Percentiles rank a stretch among this genome's conserved stretches.
phyloP scores from a whole-genome alignment of 164 flowering plant genomes.

The Magnolia kwangsiensis region DNA sequence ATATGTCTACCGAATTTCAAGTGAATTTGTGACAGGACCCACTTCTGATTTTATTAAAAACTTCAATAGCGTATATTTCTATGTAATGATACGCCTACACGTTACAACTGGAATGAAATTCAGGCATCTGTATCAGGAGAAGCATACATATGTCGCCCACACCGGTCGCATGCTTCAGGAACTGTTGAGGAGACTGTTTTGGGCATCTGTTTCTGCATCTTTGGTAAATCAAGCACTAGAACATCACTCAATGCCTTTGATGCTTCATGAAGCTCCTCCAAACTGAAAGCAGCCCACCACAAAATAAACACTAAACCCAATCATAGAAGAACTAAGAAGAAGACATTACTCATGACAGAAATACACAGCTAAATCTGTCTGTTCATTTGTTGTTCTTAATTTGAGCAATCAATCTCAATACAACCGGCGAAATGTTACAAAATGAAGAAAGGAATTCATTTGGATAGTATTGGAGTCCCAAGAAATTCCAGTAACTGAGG shows the following conservation, averaged over 20 bases:
- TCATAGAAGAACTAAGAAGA: not conserved
- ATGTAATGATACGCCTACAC: not conserved
- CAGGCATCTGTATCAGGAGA: constrained; percentile 18
- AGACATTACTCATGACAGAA: not conserved
- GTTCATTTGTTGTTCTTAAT: not conserved
- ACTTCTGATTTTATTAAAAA: no score
- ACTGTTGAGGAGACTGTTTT: constrained; percentile 18
- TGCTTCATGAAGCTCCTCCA: constrained; percentile 78
- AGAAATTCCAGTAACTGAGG: not conserved
- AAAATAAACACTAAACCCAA: not conserved
- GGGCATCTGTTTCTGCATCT: constrained; percentile 58
- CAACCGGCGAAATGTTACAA: no score
- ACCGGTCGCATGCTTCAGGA: constrained; percentile 62
- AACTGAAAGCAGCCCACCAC: constrained; percentile 36
- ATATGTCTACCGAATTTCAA: no score
- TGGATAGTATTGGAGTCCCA: not conserved
- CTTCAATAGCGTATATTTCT: not conserved
- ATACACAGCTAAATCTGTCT: not conserved
- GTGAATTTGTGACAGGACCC: not conserved
- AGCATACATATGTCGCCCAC: constrained; percentile 51
- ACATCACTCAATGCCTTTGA: constrained; percentile 69
- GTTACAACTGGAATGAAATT: not conserved
- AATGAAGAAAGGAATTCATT: not conserved
- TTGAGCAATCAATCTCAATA: not conserved
- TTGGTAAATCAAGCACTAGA: constrained; percentile 68